Conservation (phyloP, 2,329 filamentous ascomycete species). For the Talaromyces piceae region DNA sequence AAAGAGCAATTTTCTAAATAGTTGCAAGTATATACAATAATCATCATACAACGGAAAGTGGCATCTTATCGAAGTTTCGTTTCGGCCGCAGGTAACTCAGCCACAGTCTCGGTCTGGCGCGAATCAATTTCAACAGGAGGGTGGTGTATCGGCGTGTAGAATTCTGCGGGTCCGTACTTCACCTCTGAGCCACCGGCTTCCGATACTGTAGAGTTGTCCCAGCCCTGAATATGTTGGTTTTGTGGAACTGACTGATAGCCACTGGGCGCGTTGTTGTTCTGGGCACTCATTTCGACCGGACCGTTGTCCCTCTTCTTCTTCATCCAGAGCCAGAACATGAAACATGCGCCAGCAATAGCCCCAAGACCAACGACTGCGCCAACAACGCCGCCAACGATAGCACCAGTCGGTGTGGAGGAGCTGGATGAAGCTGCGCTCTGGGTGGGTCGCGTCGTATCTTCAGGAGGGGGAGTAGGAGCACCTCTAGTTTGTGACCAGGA, state of each 20-base stretch:
- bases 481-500: background rate
- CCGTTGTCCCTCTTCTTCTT: constrained; percentile 10
- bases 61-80: background rate
- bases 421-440: background rate
- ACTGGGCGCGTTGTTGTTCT: background rate
- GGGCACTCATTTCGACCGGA: background rate
- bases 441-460: background rate
- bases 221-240: background rate
- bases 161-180: background rate
- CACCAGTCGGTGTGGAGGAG: constrained; percentile 6
- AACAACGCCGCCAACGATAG: constrained; percentile 13
- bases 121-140: background rate
- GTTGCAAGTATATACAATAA: background rate
- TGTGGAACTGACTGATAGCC: background rate
- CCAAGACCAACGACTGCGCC: constrained; percentile 13
- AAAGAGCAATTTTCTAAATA: background rate
- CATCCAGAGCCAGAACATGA: constrained; percentile 11
- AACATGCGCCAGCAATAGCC: constrained; percentile 10
- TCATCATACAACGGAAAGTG: background rate
- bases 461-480: background rate
- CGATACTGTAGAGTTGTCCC: background rate
- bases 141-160: background rate
- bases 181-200: background rate
- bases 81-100: background rate
- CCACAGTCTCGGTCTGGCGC: background rate